Conservation (phyloP, 805 yeast genomes). For the Metschnikowia lunata region DNA sequence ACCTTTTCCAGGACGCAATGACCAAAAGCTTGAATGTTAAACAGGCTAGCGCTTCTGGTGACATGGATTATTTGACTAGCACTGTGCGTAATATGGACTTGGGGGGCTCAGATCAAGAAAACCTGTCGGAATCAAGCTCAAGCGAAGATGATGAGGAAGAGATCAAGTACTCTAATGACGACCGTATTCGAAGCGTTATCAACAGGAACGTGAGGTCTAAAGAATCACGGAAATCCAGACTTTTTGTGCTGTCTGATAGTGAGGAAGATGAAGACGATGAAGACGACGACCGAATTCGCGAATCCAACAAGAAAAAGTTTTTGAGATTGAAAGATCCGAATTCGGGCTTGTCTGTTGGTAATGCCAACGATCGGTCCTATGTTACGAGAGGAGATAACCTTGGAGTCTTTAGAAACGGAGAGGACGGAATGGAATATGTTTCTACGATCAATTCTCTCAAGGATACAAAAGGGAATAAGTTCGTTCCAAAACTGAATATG, state of each 20-base stretch:
- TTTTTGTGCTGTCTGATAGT: constrained; percentile 12
- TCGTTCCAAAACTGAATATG: constrained; percentile 64
- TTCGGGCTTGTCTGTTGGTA: constrained; percentile 66
- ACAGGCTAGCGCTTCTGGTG: constrained; percentile 1
- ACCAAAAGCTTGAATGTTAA: constrained; percentile 3
- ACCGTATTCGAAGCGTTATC: constrained; percentile 19
- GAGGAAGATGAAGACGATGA: constrained; percentile 34
- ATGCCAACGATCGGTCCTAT: constrained; percentile 64
- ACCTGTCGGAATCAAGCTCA: constrained; percentile 30
- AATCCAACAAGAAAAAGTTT: constrained; percentile 17
- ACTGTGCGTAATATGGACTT: constrained; percentile 36
- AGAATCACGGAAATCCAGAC: neutral
- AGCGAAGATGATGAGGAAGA: constrained; percentile 13
- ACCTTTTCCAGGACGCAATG: constrained; percentile 6
- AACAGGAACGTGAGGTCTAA: constrained; percentile 4
- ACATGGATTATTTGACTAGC: constrained; percentile 6
- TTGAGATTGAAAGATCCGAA: constrained; percentile 39
- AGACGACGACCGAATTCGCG: constrained; percentile 30
- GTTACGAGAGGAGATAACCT: constrained; percentile 75
- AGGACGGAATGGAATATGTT: constrained; percentile 50
- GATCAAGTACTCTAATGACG: constrained; percentile 14
- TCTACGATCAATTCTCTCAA: constrained; percentile 64
- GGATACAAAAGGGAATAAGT: constrained; percentile 43
- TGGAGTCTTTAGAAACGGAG: constrained; percentile 61
- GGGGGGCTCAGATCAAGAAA: constrained; percentile 47